Evolutionary conservation across 202 grass and related monocot species (phyloP), one percentile per base, ranked within the genome.

Genomic region (Dendrocalamus latiflorus): DNA sequence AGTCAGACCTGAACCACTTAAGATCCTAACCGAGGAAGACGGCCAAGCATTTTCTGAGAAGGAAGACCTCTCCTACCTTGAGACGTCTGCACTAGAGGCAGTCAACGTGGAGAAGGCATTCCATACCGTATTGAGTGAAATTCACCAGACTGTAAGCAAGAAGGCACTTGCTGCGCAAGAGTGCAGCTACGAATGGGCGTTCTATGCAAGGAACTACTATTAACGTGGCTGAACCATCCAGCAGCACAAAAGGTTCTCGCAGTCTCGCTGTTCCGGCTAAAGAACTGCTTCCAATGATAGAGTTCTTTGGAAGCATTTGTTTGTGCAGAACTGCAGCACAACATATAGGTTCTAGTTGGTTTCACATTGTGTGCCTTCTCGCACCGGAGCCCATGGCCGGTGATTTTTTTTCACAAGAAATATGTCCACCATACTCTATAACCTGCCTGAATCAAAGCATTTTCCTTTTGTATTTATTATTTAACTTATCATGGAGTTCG

Each of bases 1-100:
- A 97, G 77, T 92, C 92, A 0, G 94, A 94, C 53, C 60, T 97
- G 22, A 88, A 82, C 38, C 94, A 94, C 78, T 62, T 94, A 69
- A 72, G 94, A 68, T 91, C 94, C 5, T 97, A 42, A 65, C 88
- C 9, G 81, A 92, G 36, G 90, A 84, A 50, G 94, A 97, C 28
- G 87, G 86, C 0, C 75, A 77, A 33, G 82, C 73, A 25, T 82
- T 86, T 60, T 91, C 90, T 1, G 94, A 97, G 82, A 89, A 84
- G 58, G 94, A 97, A 81, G 78, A 70, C 9, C 65, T 94, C 5
- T 91, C 92, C 4, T 94, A 93, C 64, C 88, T 28, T 4, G 94
- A 97, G 86, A 97, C 94, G 36, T 97, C 94, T n/a, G 92, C 94
- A 6, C 48, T 94, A 22, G 92, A 97, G 75, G 92, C 94, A 6